Percentiles rank a stretch among this genome's conserved stretches.
These are phyloP conservation scores for Laburnicola sp. DNA, from an alignment of 2,329 filamentous ascomycete species.

Conservation along the genomic window DNA sequence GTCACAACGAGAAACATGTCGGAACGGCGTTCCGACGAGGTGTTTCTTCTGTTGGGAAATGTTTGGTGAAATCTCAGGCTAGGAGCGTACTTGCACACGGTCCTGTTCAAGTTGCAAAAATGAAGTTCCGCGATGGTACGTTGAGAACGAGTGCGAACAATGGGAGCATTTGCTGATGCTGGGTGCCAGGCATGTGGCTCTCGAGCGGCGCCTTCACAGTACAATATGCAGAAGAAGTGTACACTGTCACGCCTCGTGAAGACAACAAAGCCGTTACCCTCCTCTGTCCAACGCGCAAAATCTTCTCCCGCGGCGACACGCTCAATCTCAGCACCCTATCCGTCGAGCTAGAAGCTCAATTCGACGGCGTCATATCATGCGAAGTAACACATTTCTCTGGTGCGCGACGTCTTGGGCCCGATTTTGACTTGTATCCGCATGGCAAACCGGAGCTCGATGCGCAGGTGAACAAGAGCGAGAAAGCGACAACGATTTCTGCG, in stretches of 20 bases:
- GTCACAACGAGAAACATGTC: slow-evolving; percentile 1
- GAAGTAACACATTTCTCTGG: slow-evolving; percentile 63
- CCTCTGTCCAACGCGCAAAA: slow-evolving; percentile 61
- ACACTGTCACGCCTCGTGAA: slow-evolving; percentile 53
- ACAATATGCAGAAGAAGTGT: slow-evolving; percentile 68
- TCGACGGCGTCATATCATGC: slow-evolving; percentile 63
- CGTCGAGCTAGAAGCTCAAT: slow-evolving; percentile 60
- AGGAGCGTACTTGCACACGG: not conserved
- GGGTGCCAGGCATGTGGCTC: slow-evolving; percentile 62
- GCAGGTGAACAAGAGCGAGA: slow-evolving; percentile 48
- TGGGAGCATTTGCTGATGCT: not conserved
- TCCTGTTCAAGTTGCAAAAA: slow-evolving; percentile 29
- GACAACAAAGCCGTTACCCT: slow-evolving; percentile 56
- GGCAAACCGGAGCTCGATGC: slow-evolving; percentile 49
- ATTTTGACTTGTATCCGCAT: slow-evolving; percentile 62
- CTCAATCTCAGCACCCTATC: slow-evolving; percentile 60
- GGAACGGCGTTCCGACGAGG: slow-evolving; percentile 12
- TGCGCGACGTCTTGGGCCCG: slow-evolving; percentile 55
- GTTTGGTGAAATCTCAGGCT: not conserved
- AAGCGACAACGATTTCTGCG: slow-evolving; percentile 55
- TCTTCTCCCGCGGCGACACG: slow-evolving; percentile 58
- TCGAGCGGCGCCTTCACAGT: slow-evolving; percentile 62
- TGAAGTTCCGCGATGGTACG: slow-evolving; percentile 65
- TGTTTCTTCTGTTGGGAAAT: slow-evolving; percentile 1
- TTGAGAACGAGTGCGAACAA: not conserved